Evolutionary conservation across 768 basidiomycete species (phyloP), one percentile per base, ranked within the genome.

Genomic region (Tulasnella sp.): DNA sequence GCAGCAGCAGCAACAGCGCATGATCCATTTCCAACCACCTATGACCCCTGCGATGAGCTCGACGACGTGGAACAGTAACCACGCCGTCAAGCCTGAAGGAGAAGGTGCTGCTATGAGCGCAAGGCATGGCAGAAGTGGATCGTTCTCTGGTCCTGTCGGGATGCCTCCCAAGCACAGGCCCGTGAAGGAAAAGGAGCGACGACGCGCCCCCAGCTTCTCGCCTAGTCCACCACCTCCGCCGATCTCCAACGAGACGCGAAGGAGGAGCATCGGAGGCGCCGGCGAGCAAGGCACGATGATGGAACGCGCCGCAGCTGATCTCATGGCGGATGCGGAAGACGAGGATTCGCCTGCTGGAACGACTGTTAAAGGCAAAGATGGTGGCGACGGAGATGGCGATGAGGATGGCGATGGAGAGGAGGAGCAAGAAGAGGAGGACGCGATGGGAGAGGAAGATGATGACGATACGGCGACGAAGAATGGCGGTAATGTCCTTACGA

Each of bases 371-470:
- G 58, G 49, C n/a, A 49, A 61, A 17, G 61, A 61, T 21, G 58
- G 43, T 1, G 61, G 32, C 27, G 61, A 60, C n/a, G 55, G 41
- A 7, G 61, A 61, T 44, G 61, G 27, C 4, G 61, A 61, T 49
- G 61, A 47, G 19, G 58, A 59, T 21, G 58, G 47, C 11, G 58
- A 59, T 23, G 30, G 29, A 17, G 48, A 51, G n/a, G 58, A 59
- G 27, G 53, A 56, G 34, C 38, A 56, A 24, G 47, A 59, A 51
- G 58, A 59, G n/a, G 58, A 19, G 32, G 47, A 59, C 24, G 47
- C 47, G 21, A 42, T 38, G 24, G 34, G 27, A 8, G 29, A 34
- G 43, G 41, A 34, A 11, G 30, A 44, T n/a, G 41, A 34, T 44
- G 41, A n/a, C 1, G 29, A 34, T 32, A 42, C 21, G 19, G 55